Conservation (phyloP, 768 basidiomycete genomes). For the Collybia mongolica region DNA sequence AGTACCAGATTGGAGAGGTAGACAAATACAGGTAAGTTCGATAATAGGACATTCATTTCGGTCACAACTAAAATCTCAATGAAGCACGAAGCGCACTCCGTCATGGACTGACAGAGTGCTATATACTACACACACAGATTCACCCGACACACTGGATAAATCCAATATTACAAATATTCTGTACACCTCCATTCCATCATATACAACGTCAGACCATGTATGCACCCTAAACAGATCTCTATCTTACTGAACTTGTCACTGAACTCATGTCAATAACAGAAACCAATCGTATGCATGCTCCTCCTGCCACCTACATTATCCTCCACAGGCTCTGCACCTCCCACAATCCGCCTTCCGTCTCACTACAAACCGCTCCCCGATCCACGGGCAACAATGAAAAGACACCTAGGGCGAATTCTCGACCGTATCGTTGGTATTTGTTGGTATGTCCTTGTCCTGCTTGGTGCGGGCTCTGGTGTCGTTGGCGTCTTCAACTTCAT, state of each 20-base stretch:
- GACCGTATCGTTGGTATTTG: conserved; percentile 75
- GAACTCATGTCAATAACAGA: conserved; percentile 39
- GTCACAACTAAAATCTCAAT: conserved; percentile 1
- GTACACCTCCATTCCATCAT: conserved; percentile 80
- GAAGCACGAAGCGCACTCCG: conserved; percentile 69
- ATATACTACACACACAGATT: conserved; percentile 75
- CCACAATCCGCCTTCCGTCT: conserved; percentile 49
- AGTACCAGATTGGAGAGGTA: conserved; percentile 78
- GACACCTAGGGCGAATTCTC: conserved; percentile 59
- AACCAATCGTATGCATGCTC: conserved; percentile 77
- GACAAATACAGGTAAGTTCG: conserved; percentile 73
- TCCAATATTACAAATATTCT: conserved; percentile 63
- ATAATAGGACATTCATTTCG: background rate
- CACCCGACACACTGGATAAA: conserved; percentile 44
- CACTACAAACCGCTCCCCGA: conserved; percentile 54
- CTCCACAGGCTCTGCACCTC: conserved; percentile 29
- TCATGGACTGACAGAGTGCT: conserved; percentile 94
- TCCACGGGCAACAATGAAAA: conserved; percentile 52
- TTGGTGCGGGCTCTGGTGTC: conserved; percentile 76
- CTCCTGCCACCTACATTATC: conserved; percentile 55
- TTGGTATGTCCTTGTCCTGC: conserved; percentile 74
- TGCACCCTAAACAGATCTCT: conserved; percentile 19
- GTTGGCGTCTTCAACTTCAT: conserved; percentile 73
- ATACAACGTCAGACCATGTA: conserved; percentile 91
- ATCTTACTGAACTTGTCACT: background rate